A percentile compares a stretch with the other conserved stretches of the same genome.
phyloP scores from a whole-genome alignment of 2,329 filamentous ascomycete species.

The Monilinia fructigena region DNA sequence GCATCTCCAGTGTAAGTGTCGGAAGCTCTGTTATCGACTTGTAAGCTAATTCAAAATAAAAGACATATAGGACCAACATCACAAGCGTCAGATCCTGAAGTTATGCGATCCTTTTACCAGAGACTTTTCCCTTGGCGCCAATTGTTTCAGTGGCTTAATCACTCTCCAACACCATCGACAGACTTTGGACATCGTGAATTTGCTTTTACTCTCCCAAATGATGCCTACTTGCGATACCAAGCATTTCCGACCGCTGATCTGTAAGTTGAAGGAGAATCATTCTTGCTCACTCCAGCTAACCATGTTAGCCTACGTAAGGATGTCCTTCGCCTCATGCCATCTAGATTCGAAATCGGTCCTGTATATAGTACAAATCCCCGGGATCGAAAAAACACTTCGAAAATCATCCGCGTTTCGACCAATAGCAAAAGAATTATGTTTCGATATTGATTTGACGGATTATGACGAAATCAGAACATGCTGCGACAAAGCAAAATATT shows the following conservation, averaged over 20 bases:
- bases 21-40: background rate
- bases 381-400: constrained; percentile 85
- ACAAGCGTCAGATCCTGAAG: constrained; percentile 69
- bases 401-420: constrained; percentile 82
- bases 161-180: constrained; percentile 77
- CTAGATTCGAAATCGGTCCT: constrained; percentile 97
- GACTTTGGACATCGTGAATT: constrained; percentile 96
- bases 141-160: constrained; percentile 97
- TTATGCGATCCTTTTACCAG: constrained; percentile 93
- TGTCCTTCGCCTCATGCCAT: constrained; percentile 81
- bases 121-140: constrained; percentile 92
- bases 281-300: constrained; percentile 29
- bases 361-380: constrained; percentile 92
- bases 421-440: constrained; percentile 89
- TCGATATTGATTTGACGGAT: constrained; percentile 99
- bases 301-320: constrained; percentile 75
- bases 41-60: constrained; percentile 19
- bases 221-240: constrained; percentile 90
- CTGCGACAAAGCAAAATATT: constrained; percentile 86
- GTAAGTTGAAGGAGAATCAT: constrained; percentile 40
- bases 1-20: constrained; percentile 47
- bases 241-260: constrained; percentile 68
- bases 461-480: constrained; percentile 97
- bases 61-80: constrained; percentile 43
- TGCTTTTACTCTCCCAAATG: constrained; percentile 89